phyloP scores from a whole-genome alignment of 495 filamentous ascomycete genomes.

The Pseudotulostoma volvatum region DNA sequence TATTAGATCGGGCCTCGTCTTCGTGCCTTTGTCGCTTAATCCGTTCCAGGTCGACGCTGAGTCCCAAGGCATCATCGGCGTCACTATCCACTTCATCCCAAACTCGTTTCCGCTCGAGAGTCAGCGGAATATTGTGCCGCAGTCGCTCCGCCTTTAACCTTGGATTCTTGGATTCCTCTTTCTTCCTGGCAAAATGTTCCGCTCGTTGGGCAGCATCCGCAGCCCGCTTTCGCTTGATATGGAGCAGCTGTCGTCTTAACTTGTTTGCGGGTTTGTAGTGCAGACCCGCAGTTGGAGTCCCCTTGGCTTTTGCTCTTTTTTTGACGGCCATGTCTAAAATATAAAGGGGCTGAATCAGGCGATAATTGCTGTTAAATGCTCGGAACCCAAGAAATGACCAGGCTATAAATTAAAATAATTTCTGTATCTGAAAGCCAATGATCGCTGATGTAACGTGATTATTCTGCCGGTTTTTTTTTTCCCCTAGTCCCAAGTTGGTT shows the following conservation, averaged over 20 bases:
- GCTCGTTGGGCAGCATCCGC: conserved; percentile 56
- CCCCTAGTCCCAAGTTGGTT: no score
- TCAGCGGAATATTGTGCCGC: conserved; percentile 62
- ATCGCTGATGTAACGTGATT: no score
- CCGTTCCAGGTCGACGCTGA: conserved; percentile 62
- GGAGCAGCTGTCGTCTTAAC: conserved; percentile 51
- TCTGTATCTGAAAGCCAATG: no score
- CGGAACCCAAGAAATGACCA: no score
- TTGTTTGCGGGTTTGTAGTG: no score
- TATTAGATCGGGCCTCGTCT: conserved; percentile 37
- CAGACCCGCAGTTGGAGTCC: no score
- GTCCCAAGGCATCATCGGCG: conserved; percentile 44
- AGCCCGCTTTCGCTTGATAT: conserved; percentile 62
- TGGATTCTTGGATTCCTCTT: conserved; percentile 76
- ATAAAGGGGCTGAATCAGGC: no score
- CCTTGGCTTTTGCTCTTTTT: no score
- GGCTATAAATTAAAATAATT: no score
- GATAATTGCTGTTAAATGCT: no score
- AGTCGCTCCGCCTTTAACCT: conserved; percentile 51
- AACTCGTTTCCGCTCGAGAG: conserved; percentile 47
- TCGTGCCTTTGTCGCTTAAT: conserved; percentile 56
- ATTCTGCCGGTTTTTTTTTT: no score
- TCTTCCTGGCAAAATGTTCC: conserved; percentile 58
- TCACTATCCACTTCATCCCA: conserved; percentile 85
- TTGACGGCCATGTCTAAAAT: no score